These are phyloP conservation scores for Bullera alba DNA, from an alignment of 768 basidiomycete genomes.

Conservation along the genomic window DNA sequence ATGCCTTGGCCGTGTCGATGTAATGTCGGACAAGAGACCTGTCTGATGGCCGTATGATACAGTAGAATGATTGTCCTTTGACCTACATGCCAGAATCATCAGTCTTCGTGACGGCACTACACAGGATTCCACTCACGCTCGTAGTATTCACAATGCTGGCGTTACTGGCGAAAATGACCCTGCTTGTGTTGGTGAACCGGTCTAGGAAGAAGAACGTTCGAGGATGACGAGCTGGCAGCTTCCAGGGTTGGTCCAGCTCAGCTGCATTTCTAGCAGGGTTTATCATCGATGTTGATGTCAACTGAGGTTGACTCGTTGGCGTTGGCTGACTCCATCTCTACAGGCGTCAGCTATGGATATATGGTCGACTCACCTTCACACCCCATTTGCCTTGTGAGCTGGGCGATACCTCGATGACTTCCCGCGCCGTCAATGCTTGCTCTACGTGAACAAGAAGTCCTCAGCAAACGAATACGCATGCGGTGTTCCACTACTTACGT, in stretches of 20 bases:
- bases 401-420: constrained; percentile 30
- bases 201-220: constrained; percentile 38
- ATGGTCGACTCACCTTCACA: constrained; percentile 4
- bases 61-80: constrained; percentile 31
- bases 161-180: constrained; percentile 33
- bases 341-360: background rate
- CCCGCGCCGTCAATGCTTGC: constrained; percentile 32
- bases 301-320: background rate
- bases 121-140: constrained; percentile 10
- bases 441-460: constrained; percentile 22
- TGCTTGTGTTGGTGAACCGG: constrained; percentile 30
- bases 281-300: constrained; percentile 1
- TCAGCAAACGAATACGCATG: constrained; percentile 3
- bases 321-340: constrained; percentile 8
- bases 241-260: constrained; percentile 7
- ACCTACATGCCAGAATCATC: constrained; percentile 7
- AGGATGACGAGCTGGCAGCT: constrained; percentile 7
- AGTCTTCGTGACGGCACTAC: background rate
- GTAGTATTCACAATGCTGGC: constrained; percentile 21
- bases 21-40: constrained; percentile 18
- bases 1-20: constrained; percentile 30
- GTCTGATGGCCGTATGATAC: constrained; percentile 28
- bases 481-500: constrained; percentile 11
- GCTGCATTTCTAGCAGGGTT: constrained; percentile 3
- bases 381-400: constrained; percentile 10